Evolutionary conservation across 768 basidiomycete species (phyloP).

Genomic region (Asterophora lycoperdoides): DNA sequence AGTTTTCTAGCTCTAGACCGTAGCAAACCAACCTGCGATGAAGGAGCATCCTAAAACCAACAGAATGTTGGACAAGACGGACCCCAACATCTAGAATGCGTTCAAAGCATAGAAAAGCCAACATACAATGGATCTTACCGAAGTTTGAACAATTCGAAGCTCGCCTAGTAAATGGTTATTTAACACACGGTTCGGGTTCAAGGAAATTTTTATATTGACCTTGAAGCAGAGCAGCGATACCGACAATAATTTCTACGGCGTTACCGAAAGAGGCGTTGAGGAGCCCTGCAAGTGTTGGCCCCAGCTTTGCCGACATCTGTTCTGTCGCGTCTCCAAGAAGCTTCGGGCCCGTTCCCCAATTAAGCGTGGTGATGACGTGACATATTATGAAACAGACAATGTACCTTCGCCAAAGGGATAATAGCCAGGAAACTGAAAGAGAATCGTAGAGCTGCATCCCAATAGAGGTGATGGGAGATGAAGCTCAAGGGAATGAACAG

Average conservation of each 20-base stretch:
- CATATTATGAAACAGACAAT: background rate
- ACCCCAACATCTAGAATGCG: conserved; percentile 70
- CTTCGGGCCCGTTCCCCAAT: conserved; percentile 34
- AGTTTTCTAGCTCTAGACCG: background rate
- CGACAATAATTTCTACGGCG: conserved; percentile 87
- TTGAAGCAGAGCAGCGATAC: conserved; percentile 77
- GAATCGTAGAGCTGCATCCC: conserved; percentile 77
- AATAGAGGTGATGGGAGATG: conserved; percentile 57
- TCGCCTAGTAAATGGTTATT: conserved; percentile 44
- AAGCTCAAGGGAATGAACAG: conserved; percentile 75
- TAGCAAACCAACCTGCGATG: conserved; percentile 57
- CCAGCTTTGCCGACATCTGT: conserved; percentile 71
- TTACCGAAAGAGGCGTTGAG: conserved; percentile 84
- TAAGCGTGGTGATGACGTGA: conserved; percentile 6
- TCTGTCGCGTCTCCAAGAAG: conserved; percentile 81
- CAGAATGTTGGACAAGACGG: conserved; percentile 85
- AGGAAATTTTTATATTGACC: conserved; percentile 32
- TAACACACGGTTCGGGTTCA: background rate
- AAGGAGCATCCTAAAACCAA: conserved; percentile 91
- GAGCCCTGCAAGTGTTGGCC: conserved; percentile 82
- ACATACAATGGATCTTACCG: conserved; percentile 40
- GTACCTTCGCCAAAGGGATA: conserved; percentile 81
- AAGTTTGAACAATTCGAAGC: conserved; percentile 88
- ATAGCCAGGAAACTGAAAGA: conserved; percentile 77
- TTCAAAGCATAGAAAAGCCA: background rate